Conservation (phyloP, 2,329 filamentous ascomycete genomes). For the Ceratocystiopsis sp. region DNA sequence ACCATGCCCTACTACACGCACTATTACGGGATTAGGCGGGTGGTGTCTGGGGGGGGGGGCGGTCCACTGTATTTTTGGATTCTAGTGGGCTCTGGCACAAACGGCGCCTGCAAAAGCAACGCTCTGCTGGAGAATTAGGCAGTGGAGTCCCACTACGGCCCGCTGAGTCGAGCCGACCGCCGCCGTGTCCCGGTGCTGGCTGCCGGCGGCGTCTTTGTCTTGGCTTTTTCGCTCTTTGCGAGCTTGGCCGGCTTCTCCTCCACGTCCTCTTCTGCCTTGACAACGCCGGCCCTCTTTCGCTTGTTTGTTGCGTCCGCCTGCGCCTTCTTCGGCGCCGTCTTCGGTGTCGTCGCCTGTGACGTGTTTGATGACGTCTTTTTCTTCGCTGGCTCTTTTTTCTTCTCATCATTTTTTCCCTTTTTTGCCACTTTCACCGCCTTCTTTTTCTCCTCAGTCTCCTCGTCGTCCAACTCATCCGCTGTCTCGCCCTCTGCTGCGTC, state of each 20-base stretch:
- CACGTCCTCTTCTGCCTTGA: neutral
- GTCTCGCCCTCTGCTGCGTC: conserved; percentile 24
- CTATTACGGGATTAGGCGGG: too few species aligned
- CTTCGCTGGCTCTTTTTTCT: conserved; percentile 11
- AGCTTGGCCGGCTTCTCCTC: neutral
- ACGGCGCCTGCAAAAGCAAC: too few species aligned
- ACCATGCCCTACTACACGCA: too few species aligned
- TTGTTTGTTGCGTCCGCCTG: neutral
- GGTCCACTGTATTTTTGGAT: too few species aligned
- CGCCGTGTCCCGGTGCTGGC: too few species aligned
- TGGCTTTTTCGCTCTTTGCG: conserved; percentile 3
- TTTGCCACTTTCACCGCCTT: conserved; percentile 9
- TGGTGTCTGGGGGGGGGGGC: too few species aligned
- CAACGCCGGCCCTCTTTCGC: neutral
- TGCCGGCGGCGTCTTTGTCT: conserved; percentile 3
- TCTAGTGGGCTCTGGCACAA: too few species aligned
- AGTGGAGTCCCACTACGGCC: too few species aligned
- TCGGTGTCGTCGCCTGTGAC: conserved; percentile 1
- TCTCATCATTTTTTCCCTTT: conserved; percentile 13
- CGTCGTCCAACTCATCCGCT: conserved; percentile 20
- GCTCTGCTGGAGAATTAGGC: too few species aligned
- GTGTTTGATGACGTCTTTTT: conserved; percentile 1
- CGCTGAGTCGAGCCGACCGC: too few species aligned
- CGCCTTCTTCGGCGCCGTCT: neutral
- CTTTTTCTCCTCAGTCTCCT: conserved; percentile 9